Evolutionary conservation across 805 yeast species (phyloP).

Genomic region (Nakazawaea sp.): DNA sequence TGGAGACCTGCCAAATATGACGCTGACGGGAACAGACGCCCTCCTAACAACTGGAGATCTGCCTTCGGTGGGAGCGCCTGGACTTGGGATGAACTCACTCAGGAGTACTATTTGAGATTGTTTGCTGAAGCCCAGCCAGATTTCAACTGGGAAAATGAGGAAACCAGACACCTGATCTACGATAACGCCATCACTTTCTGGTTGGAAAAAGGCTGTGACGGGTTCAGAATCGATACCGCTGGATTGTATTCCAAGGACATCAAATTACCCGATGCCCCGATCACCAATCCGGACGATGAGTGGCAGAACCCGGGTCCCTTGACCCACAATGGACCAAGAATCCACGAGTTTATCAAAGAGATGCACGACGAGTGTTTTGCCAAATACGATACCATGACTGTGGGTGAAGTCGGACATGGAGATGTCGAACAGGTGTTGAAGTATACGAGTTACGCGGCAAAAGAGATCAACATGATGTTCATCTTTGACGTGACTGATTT

Average conservation of each 20-base stretch:
- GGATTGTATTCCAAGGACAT: slow-evolving; percentile 44
- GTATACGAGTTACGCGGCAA: slow-evolving; percentile 30
- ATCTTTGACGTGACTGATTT: slow-evolving; percentile 27
- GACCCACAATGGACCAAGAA: slow-evolving; percentile 43
- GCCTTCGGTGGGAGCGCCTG: slow-evolving; percentile 51
- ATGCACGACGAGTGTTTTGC: slow-evolving; percentile 35
- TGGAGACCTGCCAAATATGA: slow-evolving; percentile 48
- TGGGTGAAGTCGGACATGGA: slow-evolving; percentile 47
- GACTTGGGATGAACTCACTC: slow-evolving; percentile 46
- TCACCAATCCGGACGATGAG: slow-evolving; percentile 30
- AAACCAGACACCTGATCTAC: slow-evolving; percentile 31
- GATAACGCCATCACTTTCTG: slow-evolving; percentile 43
- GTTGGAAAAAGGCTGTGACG: slow-evolving; percentile 51
- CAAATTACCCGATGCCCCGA: slow-evolving; percentile 41
- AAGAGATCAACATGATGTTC: slow-evolving; percentile 36
- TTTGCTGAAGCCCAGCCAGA: slow-evolving; percentile 54
- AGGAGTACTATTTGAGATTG: slow-evolving; percentile 48
- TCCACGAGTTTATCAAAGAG: slow-evolving; percentile 52
- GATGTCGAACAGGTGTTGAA: slow-evolving; percentile 33
- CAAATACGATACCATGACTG: slow-evolving; percentile 47
- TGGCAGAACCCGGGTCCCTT: slow-evolving; percentile 30
- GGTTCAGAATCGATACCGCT: slow-evolving; percentile 53
- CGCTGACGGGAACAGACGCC: slow-evolving; percentile 40
- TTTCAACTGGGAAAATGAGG: slow-evolving; percentile 53
- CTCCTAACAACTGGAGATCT: slow-evolving; percentile 53